phyloP scores from a whole-genome alignment of 176 grass and related monocot species.

The Typha latifolia region DNA sequence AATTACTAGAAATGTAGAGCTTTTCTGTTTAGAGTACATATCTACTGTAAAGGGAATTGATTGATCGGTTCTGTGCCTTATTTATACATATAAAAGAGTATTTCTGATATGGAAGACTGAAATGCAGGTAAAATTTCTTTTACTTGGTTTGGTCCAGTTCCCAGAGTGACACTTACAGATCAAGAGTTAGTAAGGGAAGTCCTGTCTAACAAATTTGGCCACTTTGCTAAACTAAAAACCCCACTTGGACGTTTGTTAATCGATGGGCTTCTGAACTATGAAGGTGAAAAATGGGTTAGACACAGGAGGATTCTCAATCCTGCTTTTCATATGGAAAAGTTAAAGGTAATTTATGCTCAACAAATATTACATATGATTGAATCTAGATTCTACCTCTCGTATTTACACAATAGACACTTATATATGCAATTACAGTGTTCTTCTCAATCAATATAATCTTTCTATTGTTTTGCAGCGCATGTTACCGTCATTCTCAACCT shows the following conservation, averaged over 20 bases:
- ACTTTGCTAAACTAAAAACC: constrained; percentile 22
- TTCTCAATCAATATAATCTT: not conserved
- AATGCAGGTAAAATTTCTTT: constrained; percentile 37
- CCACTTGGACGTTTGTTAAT: not conserved
- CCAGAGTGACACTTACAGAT: constrained; percentile 29
- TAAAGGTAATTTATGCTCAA: constrained; percentile 31
- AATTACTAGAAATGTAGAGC: too few relatives aligned
- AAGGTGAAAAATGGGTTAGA: constrained; percentile 58
- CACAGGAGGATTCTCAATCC: constrained; percentile 56
- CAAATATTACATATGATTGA: not conserved
- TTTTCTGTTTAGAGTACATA: not conserved
- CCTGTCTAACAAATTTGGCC: constrained; percentile 27
- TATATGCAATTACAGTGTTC: not conserved
- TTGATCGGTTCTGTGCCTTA: not conserved
- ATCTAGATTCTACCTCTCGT: too few relatives aligned
- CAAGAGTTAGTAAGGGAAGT: constrained; percentile 34
- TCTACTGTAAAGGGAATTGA: not conserved
- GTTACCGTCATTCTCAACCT: constrained; percentile 35
- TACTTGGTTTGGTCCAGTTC: constrained; percentile 43
- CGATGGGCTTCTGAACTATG: constrained; percentile 26
- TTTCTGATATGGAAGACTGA: not conserved
- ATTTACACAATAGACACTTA: too few relatives aligned
- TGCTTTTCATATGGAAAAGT: constrained; percentile 52
- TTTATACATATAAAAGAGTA: not conserved
- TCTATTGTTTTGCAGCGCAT: constrained; percentile 32